phyloP scores from a whole-genome alignment of 2,329 filamentous ascomycete species.

The Lasiodiplodia sp. region DNA sequence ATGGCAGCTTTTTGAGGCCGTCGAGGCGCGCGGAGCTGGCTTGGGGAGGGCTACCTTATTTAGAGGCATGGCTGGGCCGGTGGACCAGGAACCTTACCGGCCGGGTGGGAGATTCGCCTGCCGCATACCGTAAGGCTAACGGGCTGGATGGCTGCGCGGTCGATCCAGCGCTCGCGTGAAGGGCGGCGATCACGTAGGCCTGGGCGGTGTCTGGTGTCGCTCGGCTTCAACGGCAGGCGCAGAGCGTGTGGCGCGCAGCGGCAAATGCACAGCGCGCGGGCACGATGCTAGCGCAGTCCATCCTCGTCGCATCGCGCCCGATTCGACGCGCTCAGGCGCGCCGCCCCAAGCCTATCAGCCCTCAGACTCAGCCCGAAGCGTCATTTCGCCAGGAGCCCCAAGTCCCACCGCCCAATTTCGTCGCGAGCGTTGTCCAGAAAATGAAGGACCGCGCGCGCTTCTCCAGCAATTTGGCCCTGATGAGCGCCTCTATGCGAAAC shows the following conservation, averaged over 20 bases:
- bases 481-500: slow-evolving; percentile 26
- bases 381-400: slow-evolving; percentile 23
- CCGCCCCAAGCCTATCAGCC: slow-evolving; percentile 18
- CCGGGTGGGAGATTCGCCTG: slow-evolving; percentile 29
- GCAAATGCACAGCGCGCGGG: slow-evolving; percentile 21
- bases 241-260: slow-evolving; percentile 20
- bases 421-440: slow-evolving; percentile 1
- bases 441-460: slow-evolving; percentile 26
- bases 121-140: slow-evolving; percentile 31
- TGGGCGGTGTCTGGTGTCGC: slow-evolving; percentile 13
- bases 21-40: not conserved
- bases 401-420: slow-evolving; percentile 12
- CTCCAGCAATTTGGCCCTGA: slow-evolving; percentile 22
- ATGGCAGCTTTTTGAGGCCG: slow-evolving; percentile 7
- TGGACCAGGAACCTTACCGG: slow-evolving; percentile 30
- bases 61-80: slow-evolving; percentile 15
- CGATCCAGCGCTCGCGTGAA: slow-evolving; percentile 31
- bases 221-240: slow-evolving; percentile 28
- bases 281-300: slow-evolving; percentile 26
- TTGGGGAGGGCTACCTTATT: slow-evolving; percentile 29
- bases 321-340: slow-evolving; percentile 19
- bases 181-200: slow-evolving; percentile 29
- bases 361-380: not conserved
- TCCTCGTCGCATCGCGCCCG: slow-evolving; percentile 19
- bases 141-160: slow-evolving; percentile 29